These are phyloP conservation scores for Exidia glandulosa DNA, from an alignment of 768 basidiomycete genomes.

Conservation along the genomic window DNA sequence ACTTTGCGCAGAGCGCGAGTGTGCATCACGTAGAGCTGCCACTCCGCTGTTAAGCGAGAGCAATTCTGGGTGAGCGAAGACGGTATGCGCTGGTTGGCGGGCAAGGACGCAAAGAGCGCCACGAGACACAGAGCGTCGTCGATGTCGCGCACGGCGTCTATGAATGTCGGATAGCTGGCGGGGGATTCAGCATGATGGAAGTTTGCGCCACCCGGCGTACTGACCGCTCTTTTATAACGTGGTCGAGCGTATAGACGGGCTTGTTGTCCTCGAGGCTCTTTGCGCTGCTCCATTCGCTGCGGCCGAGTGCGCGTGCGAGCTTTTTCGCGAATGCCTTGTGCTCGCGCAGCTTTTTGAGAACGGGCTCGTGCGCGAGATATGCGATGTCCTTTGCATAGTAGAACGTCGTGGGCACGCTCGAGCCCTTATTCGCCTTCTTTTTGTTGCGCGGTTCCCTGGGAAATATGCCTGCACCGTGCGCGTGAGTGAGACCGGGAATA, in stretches of 20 bases:
- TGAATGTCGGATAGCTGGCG: constrained; percentile 87
- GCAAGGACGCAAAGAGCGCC: constrained; percentile 84
- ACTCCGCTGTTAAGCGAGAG: constrained; percentile 80
- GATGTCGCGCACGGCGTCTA: constrained; percentile 90
- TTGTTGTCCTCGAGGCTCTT: constrained; percentile 90
- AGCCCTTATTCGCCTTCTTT: constrained; percentile 95
- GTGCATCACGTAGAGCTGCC: constrained; percentile 94
- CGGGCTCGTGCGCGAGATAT: constrained; percentile 93
- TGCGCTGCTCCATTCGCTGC: constrained; percentile 91
- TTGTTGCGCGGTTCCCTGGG: constrained; percentile 88
- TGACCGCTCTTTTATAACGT: constrained; percentile 95
- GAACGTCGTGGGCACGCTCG: constrained; percentile 92
- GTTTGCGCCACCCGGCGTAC: constrained; percentile 11
- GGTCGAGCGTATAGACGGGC: constrained; percentile 85
- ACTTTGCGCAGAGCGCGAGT: constrained; percentile 74
- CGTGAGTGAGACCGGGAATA: neutral
- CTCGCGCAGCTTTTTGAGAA: constrained; percentile 84
- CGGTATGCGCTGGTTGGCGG: constrained; percentile 73
- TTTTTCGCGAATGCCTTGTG: constrained; percentile 99
- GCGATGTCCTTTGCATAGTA: constrained; percentile 98
- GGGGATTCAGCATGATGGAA: constrained; percentile 1
- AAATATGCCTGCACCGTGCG: constrained; percentile 64
- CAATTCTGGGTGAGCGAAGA: constrained; percentile 84
- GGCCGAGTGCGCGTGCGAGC: constrained; percentile 80
- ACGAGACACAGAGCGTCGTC: constrained; percentile 96